These are phyloP conservation scores for Neurospora intermedia DNA, from an alignment of 495 filamentous ascomycete species.

Conservation along the genomic window DNA sequence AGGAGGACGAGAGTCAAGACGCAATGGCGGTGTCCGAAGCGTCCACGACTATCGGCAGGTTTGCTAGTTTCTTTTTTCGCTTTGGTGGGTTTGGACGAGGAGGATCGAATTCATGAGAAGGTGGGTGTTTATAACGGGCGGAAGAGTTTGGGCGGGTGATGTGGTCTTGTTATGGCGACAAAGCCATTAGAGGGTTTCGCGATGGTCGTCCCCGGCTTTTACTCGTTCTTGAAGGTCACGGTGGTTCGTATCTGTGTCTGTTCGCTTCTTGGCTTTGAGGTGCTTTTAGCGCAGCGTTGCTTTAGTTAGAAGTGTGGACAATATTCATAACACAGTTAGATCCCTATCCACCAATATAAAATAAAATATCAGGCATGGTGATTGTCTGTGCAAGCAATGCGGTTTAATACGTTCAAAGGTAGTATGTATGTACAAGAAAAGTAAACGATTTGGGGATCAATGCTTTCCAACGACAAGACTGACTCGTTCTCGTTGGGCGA, in stretches of 20 bases:
- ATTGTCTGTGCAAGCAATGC: neutral
- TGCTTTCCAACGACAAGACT: neutral
- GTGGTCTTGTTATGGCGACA: neutral
- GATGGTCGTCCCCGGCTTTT: neutral
- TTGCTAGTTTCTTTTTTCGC: neutral
- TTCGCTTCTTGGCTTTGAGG: neutral
- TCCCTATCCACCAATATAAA: neutral
- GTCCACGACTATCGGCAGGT: neutral
- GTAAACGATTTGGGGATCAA: neutral
- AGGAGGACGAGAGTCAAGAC: neutral
- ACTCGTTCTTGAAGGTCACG: neutral
- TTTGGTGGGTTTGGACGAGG: neutral
- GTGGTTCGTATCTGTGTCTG: neutral
- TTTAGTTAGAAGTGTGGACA: neutral
- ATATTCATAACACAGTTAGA: neutral
- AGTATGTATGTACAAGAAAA: neutral
- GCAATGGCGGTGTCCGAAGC: neutral
- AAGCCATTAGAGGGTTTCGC: neutral
- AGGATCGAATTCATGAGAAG: neutral
- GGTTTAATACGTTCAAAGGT: neutral
- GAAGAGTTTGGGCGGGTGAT: neutral
- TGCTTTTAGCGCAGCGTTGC: neutral
- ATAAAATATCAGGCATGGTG: neutral
- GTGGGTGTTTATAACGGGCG: neutral
- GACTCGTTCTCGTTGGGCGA: neutral